Percentiles rank a stretch among this genome's conserved stretches.
Conservation (phyloP, 176 grass and related monocot species). For the Ensete glaucum region DNA sequence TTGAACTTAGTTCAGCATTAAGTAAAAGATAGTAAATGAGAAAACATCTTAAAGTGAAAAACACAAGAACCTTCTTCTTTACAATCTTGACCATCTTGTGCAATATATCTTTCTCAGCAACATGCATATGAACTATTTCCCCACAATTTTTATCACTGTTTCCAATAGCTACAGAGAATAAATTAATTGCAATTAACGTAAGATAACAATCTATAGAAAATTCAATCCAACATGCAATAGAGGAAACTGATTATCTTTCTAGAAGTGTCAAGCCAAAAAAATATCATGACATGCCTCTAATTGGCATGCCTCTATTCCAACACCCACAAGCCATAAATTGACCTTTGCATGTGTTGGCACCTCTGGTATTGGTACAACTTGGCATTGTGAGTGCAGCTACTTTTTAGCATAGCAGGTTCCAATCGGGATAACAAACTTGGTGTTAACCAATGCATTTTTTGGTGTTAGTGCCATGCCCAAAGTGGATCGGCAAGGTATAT, state of each 20-base stretch:
- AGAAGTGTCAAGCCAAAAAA: neutral
- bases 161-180: conserved; percentile 60
- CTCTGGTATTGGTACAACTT: no score
- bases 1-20: neutral
- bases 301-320: no score
- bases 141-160: conserved; percentile 85
- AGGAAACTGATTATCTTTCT: neutral
- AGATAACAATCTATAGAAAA: neutral
- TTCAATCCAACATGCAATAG: conserved; percentile 5
- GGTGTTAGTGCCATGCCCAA: no score
- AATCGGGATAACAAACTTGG: no score
- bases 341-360: no score
- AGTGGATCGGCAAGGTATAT: no score
- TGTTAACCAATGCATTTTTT: no score
- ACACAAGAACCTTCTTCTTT: conserved; percentile 74
- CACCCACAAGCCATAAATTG: no score
- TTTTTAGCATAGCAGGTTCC: no score
- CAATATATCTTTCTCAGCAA: conserved; percentile 75
- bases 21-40: neutral
- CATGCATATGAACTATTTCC: conserved; percentile 67
- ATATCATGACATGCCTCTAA: no score
- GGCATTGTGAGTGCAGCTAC: no score
- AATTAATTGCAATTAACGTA: conserved; percentile 14
- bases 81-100: conserved; percentile 90
- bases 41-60: conserved; percentile 14